Conservation (phyloP, 495 filamentous ascomycete species). For the Platismatia glauca region DNA sequence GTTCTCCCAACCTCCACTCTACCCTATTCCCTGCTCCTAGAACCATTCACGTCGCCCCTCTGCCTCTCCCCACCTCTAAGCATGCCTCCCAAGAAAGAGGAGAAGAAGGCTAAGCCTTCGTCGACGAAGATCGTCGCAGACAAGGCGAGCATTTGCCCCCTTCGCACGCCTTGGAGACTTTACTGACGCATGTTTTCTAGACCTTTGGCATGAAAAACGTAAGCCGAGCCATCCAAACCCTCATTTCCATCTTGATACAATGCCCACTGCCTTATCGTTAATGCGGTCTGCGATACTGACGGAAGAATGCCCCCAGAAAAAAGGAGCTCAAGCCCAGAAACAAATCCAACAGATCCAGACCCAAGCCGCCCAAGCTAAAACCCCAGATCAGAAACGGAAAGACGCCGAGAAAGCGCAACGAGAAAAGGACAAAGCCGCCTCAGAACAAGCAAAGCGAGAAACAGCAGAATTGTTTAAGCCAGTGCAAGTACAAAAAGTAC, state of each 20-base stretch:
- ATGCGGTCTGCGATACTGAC: not conserved
- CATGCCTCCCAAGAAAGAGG: constrained; percentile 88
- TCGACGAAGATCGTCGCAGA: constrained; percentile 67
- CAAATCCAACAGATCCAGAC: constrained; percentile 73
- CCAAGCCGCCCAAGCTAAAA: constrained; percentile 61
- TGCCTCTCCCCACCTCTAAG: constrained; percentile 22
- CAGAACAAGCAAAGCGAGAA: constrained; percentile 69
- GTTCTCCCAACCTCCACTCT: too few relatives aligned
- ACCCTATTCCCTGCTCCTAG: not conserved
- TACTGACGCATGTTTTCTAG: constrained; percentile 28
- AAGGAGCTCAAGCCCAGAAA: constrained; percentile 80
- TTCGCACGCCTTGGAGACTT: not conserved
- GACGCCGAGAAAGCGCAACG: constrained; percentile 79
- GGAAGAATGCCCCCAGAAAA: constrained; percentile 50
- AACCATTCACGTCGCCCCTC: not conserved
- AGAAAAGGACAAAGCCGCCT: constrained; percentile 81
- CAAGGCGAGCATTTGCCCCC: constrained; percentile 47
- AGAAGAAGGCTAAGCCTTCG: constrained; percentile 64
- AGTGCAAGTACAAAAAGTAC: constrained; percentile 88
- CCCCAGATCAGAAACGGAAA: constrained; percentile 76
- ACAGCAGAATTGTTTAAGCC: constrained; percentile 85
- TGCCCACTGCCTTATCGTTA: not conserved
- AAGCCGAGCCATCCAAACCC: constrained; percentile 22
- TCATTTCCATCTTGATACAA: constrained; percentile 12
- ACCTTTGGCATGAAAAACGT: constrained; percentile 99